Evolutionary conservation across 371 early-diverging fungal species (phyloP).

Genomic region (Chytridium lagenaria): DNA sequence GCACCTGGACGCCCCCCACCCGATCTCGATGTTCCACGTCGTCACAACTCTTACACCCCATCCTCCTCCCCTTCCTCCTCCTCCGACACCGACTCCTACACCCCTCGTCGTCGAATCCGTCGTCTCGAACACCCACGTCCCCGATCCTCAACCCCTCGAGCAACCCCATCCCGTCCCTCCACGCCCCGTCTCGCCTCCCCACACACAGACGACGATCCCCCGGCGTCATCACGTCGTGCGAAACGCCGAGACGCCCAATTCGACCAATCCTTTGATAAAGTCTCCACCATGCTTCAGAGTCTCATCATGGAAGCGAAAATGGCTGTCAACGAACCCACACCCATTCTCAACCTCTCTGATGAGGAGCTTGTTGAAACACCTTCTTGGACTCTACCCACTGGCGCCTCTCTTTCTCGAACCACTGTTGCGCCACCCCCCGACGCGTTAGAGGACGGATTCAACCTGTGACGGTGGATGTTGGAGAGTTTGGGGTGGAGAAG

Average conservation of each 20-base stretch:
- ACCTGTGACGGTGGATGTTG: too few species aligned
- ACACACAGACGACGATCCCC: neutral
- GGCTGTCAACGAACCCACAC: slow-evolving; percentile 1
- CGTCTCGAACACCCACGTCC: neutral
- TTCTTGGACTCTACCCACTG: too few species aligned
- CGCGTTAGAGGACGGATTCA: too few species aligned
- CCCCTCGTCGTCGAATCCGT: neutral
- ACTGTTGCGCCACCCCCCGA: too few species aligned
- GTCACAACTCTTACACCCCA: too few species aligned
- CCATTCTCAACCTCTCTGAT: neutral
- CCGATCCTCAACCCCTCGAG: neutral
- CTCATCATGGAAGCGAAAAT: slow-evolving; percentile 14
- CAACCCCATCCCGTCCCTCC: neutral
- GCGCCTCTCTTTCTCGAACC: too few species aligned
- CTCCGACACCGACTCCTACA: neutral
- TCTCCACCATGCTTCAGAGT: slow-evolving; percentile 14
- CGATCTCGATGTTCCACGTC: too few species aligned
- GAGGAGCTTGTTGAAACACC: too few species aligned
- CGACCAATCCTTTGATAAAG: slow-evolving; percentile 7
- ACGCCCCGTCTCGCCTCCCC: neutral
- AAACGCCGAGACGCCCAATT: neutral
- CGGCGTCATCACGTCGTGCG: neutral
- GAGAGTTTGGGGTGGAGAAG: too few species aligned
- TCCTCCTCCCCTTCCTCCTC: neutral
- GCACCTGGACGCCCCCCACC: neutral